Conservation (phyloP, 176 grass and related monocot species). For the Aegilops speltoides region DNA sequence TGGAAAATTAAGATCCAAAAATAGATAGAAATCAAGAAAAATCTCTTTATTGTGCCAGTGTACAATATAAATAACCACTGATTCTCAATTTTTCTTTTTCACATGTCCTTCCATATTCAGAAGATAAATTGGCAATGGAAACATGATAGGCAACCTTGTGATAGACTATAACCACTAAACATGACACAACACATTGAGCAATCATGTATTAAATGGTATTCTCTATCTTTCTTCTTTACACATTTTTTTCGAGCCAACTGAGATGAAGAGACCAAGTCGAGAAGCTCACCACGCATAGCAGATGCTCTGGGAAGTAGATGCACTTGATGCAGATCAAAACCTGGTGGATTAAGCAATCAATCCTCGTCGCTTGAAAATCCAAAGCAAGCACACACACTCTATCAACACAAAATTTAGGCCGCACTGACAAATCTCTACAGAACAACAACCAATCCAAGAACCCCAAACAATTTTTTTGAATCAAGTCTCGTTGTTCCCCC, state of each 20-base stretch:
- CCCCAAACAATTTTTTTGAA: not conserved
- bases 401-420: slow-evolving; percentile 16
- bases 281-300: slow-evolving; percentile 83
- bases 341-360: slow-evolving; percentile 97
- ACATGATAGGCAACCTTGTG: not conserved
- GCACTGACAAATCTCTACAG: slow-evolving; percentile 12
- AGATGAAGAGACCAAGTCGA: not conserved
- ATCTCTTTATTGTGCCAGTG: too few relatives aligned
- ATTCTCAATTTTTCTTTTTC: too few relatives aligned
- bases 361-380: slow-evolving; percentile 70
- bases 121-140: too few relatives aligned
- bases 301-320: too few relatives aligned
- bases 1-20: too few relatives aligned
- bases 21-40: too few relatives aligned
- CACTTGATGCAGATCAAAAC: slow-evolving; percentile 90
- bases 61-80: too few relatives aligned
- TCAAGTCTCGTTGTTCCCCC: not conserved
- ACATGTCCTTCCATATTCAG: too few relatives aligned
- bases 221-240: not conserved
- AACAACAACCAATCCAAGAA: slow-evolving; percentile 3
- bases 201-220: not conserved
- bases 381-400: not conserved
- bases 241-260: not conserved
- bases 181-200: not conserved
- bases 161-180: slow-evolving; percentile 12